A percentile compares a stretch with the other conserved stretches of the same genome.
phyloP scores from a whole-genome alignment of 1,284 basidiomycete species.

The Cutaneotrichosporon sp. region DNA sequence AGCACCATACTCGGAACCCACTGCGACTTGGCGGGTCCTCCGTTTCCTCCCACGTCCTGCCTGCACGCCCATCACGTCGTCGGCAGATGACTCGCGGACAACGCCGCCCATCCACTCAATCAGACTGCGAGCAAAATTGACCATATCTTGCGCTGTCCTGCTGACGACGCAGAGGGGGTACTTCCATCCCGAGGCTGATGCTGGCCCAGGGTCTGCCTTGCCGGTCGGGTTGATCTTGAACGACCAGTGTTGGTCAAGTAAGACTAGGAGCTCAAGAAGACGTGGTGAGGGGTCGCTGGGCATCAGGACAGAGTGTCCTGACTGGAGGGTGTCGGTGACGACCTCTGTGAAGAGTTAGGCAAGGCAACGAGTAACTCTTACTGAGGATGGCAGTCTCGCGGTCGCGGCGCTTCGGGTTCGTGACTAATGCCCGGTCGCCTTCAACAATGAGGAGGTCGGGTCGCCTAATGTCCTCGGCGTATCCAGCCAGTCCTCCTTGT shows the following conservation, averaged over 20 bases:
- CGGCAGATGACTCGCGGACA: constrained; percentile 83
- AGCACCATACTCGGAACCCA: constrained; percentile 44
- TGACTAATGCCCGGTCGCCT: constrained; percentile 76
- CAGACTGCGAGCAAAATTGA: constrained; percentile 92
- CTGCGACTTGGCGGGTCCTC: constrained; percentile 40
- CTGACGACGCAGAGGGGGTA: constrained; percentile 89
- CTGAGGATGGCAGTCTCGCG: constrained; percentile 86
- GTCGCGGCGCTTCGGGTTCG: constrained; percentile 86
- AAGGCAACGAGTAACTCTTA: no score
- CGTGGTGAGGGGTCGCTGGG: constrained; percentile 94
- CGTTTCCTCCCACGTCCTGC: constrained; percentile 60
- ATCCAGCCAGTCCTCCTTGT: constrained; percentile 57
- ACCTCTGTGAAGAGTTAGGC: constrained; percentile 63
- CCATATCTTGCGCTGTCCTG: constrained; percentile 87
- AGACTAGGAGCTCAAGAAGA: constrained; percentile 86
- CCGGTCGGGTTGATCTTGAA: constrained; percentile 64
- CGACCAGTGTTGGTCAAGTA: constrained; percentile 97
- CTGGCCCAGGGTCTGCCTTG: neutral
- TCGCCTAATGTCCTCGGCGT: constrained; percentile 72
- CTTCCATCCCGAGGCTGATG: constrained; percentile 34
- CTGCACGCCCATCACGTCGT: constrained; percentile 62
- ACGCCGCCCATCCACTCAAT: constrained; percentile 99
- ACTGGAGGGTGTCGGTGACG: constrained; percentile 74
- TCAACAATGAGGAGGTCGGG: constrained; percentile 94
- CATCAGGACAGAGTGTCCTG: constrained; percentile 81